Base-by-base conservation (phyloP, 345 rosid genomes). In the Kandelia obovata region DNA sequence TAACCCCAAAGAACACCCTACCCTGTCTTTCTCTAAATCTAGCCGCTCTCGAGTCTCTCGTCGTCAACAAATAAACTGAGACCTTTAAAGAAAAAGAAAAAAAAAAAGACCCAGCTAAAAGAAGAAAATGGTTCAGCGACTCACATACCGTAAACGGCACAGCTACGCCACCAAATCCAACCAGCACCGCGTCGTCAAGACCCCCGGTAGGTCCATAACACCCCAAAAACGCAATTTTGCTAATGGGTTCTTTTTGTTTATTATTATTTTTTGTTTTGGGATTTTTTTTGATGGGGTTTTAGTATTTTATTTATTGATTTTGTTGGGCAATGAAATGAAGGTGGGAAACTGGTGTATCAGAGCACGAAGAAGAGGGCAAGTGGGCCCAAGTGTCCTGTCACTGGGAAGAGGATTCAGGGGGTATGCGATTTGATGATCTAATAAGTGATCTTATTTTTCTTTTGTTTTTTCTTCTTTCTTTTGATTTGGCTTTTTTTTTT, bases 81-180 rank as follows among this genome's bases (percentile, higher is more conserved):
- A 34, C 10, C 53, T 3, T 5, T n/a, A 37, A 30, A 46, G 1
- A 17, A 26, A 2, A 1, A 7, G 6, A 34, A 5, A 34, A 6
- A 34, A 6, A 7, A 1, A 19, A 39, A 28, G 34, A 7, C 21
- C 62, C 31, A 20, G 31, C 27, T 13, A 43, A 13, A 43, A 15
- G 49, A 43, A 43, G 49, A 53, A 28, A 77, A 93, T 93, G 97
- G 98, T 91, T 71, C 98, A 93, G 89, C 90, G 98, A 63, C 89
- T 93, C 4, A 90, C 91, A 0, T 91, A 91, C 77, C 87, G 98
- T 58, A 79, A 79, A 63, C 87, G 98, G 51, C 98, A 93, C 83
- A 90, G 97, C 82, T 93, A 93, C 62, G 98, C 97, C 80, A 93
- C 97, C 66, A 93, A 84, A 58, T 93, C 98, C 2, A 93, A 92